Evolutionary conservation across 23 red algal genomes (phyloP).

Genomic region (Gracilaria gracilis): DNA sequence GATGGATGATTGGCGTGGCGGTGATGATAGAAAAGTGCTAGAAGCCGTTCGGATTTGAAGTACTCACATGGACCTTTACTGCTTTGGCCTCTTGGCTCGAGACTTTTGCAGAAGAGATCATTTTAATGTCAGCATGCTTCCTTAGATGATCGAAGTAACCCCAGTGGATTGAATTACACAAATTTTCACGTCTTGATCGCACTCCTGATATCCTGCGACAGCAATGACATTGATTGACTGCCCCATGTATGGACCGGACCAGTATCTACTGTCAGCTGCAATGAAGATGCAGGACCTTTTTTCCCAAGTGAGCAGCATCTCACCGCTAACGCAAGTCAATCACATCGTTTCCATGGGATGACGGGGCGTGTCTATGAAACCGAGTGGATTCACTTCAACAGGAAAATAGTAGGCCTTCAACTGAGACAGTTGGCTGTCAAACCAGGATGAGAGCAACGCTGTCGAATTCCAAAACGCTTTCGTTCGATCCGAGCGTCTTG

Average conservation of each 20-base stretch:
- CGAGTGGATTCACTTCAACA: background rate
- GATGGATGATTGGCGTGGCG: background rate
- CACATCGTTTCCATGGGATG: background rate
- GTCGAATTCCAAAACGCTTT: conserved; percentile 28
- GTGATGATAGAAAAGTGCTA: too few species aligned
- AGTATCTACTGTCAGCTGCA: conserved; percentile 1
- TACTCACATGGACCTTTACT: too few species aligned
- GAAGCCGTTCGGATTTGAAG: too few species aligned
- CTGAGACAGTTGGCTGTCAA: background rate
- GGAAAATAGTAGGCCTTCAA: background rate
- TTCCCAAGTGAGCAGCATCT: too few species aligned
- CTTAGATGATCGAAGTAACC: background rate
- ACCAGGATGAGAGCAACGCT: conserved; percentile 12
- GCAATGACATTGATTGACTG: background rate
- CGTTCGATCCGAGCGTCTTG: conserved; percentile 22
- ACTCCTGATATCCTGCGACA: background rate
- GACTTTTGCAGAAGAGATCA: background rate
- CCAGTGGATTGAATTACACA: background rate
- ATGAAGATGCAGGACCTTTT: conserved; percentile 1
- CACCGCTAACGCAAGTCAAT: too few species aligned
- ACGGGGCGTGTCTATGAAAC: background rate
- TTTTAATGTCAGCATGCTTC: background rate
- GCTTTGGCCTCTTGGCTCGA: background rate
- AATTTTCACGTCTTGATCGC: background rate
- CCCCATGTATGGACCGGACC: background rate